These are phyloP conservation scores for Hemileccinum rubropunctum DNA, from an alignment of 768 basidiomycete species.

Conservation along the genomic window DNA sequence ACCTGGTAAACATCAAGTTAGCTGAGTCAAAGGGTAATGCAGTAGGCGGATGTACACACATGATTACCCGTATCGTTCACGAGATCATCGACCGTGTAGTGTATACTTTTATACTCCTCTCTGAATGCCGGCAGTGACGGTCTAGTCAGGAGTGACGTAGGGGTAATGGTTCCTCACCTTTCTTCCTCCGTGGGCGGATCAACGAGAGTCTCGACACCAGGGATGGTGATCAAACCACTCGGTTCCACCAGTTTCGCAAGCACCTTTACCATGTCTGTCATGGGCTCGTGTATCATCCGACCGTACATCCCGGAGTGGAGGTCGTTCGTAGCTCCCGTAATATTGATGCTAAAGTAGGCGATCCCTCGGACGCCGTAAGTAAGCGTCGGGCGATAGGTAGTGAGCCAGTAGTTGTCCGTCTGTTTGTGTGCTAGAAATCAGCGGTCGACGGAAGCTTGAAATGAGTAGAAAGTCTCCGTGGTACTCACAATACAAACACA, in stretches of 20 bases:
- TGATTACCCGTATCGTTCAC: no score
- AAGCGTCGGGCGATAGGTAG: constrained; percentile 65
- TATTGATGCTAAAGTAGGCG: constrained; percentile 72
- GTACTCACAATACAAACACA: constrained; percentile 43
- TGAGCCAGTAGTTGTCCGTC: constrained; percentile 92
- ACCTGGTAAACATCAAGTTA: no score
- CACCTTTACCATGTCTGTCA: constrained; percentile 80
- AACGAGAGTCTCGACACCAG: constrained; percentile 85
- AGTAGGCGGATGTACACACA: no score
- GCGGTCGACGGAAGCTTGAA: no score
- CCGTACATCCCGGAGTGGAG: constrained; percentile 88
- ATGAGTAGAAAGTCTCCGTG: no score
- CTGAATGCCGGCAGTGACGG: no score
- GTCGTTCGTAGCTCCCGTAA: constrained; percentile 79
- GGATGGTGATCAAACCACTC: constrained; percentile 75
- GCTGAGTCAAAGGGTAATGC: no score
- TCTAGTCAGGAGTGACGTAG: constrained; percentile 33
- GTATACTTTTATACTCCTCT: no score
- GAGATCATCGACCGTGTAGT: no score
- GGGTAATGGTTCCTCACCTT: background rate
- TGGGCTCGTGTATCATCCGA: constrained; percentile 74
- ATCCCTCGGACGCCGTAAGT: constrained; percentile 86
- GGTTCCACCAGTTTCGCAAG: constrained; percentile 77
- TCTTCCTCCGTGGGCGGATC: background rate
- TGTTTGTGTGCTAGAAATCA: constrained; percentile 30